Conservation (phyloP, 2,329 filamentous ascomycete species). For the Cephalotrichum gorgonifer region DNA sequence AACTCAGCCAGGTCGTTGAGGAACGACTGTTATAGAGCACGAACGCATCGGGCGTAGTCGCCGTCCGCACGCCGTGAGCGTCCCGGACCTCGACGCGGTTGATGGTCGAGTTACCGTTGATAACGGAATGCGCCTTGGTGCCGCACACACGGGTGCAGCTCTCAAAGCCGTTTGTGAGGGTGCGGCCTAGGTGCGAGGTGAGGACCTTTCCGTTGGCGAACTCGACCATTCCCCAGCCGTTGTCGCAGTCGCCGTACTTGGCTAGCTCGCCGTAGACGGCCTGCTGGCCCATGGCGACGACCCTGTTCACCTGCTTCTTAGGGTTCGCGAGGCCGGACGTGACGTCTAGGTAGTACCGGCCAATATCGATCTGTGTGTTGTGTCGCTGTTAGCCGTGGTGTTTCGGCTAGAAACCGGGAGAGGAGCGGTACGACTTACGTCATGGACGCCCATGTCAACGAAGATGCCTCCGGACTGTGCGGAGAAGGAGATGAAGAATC, state of each 20-base stretch:
- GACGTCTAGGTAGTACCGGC: constrained; percentile 15
- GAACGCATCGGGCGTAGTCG: constrained; percentile 10
- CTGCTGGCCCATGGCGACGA: constrained; percentile 20
- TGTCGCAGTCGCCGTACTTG: constrained; percentile 18
- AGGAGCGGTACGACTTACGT: constrained; percentile 9
- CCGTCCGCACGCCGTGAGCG: neutral
- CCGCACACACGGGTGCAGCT: constrained; percentile 20
- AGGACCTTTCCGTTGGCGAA: constrained; percentile 24
- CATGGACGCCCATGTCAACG: constrained; percentile 20
- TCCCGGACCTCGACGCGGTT: neutral
- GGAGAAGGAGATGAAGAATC: constrained; percentile 21
- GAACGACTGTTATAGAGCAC: constrained; percentile 11
- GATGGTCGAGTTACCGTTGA: constrained; percentile 12
- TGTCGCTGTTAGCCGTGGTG: neutral
- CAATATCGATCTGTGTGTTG: constrained; percentile 13
- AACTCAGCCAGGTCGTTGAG: constrained; percentile 13
- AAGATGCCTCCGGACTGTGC: constrained; percentile 21
- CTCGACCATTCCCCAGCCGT: constrained; percentile 22
- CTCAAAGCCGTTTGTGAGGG: constrained; percentile 23
- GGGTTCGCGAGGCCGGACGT: constrained; percentile 15
- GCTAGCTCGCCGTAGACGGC: constrained; percentile 18
- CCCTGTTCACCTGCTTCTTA: constrained; percentile 19
- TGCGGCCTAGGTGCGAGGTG: constrained; percentile 20
- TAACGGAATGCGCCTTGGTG: constrained; percentile 19
- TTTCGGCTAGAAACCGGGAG: neutral